Conservation (phyloP, 805 yeast genomes). For the Starmerella geochares region DNA sequence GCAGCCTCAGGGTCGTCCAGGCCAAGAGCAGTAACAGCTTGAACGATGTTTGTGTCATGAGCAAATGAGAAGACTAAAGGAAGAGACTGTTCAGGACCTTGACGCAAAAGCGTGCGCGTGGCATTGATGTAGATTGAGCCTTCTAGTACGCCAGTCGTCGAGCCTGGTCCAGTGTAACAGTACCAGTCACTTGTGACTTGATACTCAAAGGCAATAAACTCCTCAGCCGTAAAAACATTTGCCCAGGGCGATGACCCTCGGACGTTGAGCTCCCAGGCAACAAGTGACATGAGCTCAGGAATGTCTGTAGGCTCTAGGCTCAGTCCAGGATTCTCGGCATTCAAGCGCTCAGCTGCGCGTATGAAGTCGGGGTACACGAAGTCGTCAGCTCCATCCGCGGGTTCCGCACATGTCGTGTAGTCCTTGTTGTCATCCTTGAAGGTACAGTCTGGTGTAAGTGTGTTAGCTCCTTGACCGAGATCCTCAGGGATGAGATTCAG, state of each 20-base stretch:
- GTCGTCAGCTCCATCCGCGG: neutral
- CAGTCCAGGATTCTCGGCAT: conserved; percentile 29
- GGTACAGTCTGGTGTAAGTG: conserved; percentile 23
- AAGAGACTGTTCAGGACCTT: conserved; percentile 32
- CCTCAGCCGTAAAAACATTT: conserved; percentile 29
- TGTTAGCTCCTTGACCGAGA: conserved; percentile 23
- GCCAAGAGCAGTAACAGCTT: conserved; percentile 42
- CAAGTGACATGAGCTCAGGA: conserved; percentile 35
- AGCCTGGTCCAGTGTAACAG: conserved; percentile 29
- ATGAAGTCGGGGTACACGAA: conserved; percentile 14
- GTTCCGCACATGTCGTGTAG: conserved; percentile 6
- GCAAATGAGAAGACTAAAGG: conserved; percentile 42
- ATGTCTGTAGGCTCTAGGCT: conserved; percentile 37
- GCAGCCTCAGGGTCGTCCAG: conserved; percentile 35
- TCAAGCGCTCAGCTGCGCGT: conserved; percentile 24
- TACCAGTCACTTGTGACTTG: conserved; percentile 22
- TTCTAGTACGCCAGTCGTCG: conserved; percentile 26
- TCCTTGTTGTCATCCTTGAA: conserved; percentile 23
- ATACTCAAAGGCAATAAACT: conserved; percentile 28
- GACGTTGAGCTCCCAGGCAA: conserved; percentile 42
- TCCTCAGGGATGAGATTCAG: conserved; percentile 24
- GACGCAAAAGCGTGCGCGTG: conserved; percentile 38
- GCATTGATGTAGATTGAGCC: conserved; percentile 45
- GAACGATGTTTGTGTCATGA: conserved; percentile 50
- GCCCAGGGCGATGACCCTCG: conserved; percentile 37